Evolutionary conservation across 257 asterid species (phyloP).

Genomic region (Nyctanthes arbortristis): DNA sequence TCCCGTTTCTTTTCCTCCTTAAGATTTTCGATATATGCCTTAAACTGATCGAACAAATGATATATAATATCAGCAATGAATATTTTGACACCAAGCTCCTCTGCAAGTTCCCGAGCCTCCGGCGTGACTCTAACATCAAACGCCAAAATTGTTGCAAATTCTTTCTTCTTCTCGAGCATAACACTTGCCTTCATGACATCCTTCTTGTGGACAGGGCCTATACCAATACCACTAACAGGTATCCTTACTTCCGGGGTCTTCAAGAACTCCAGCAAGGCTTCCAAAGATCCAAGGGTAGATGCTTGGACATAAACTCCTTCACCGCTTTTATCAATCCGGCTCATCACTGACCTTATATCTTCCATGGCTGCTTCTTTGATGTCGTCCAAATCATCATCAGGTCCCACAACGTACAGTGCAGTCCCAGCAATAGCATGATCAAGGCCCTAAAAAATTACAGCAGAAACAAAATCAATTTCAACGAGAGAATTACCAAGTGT

Average conservation of each 20-base stretch:
- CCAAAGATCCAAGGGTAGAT: slow-evolving; percentile 95
- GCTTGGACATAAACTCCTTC: slow-evolving; percentile 98
- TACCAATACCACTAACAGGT: slow-evolving; percentile 97
- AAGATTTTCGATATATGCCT: slow-evolving; percentile 87
- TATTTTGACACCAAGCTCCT: slow-evolving; percentile 82
- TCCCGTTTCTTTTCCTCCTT: slow-evolving; percentile 95
- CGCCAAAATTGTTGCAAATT: slow-evolving; percentile 87
- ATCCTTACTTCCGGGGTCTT: slow-evolving; percentile 86
- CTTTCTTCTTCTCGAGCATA: slow-evolving; percentile 98
- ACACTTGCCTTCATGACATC: slow-evolving; percentile 98
- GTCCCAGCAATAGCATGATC: slow-evolving; percentile 99
- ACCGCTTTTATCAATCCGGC: slow-evolving; percentile 86
- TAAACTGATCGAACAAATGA: slow-evolving; percentile 90
- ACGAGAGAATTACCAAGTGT: slow-evolving; percentile 11
- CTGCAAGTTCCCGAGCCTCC: slow-evolving; percentile 92
- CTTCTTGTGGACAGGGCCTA: slow-evolving; percentile 93
- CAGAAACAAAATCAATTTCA: slow-evolving; percentile 4
- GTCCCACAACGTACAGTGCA: slow-evolving; percentile 84
- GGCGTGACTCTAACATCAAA: slow-evolving; percentile 91
- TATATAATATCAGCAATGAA: slow-evolving; percentile 87
- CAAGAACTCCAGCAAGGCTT: slow-evolving; percentile 92
- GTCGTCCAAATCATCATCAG: slow-evolving; percentile 77
- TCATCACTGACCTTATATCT: slow-evolving; percentile 93
- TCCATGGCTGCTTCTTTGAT: slow-evolving; percentile 88
- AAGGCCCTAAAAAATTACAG: slow-evolving; percentile 67